A percentile compares a stretch with the other conserved stretches of the same genome.
Conservation (phyloP, 2,329 filamentous ascomycete genomes). For the Botrytis tulipae region DNA sequence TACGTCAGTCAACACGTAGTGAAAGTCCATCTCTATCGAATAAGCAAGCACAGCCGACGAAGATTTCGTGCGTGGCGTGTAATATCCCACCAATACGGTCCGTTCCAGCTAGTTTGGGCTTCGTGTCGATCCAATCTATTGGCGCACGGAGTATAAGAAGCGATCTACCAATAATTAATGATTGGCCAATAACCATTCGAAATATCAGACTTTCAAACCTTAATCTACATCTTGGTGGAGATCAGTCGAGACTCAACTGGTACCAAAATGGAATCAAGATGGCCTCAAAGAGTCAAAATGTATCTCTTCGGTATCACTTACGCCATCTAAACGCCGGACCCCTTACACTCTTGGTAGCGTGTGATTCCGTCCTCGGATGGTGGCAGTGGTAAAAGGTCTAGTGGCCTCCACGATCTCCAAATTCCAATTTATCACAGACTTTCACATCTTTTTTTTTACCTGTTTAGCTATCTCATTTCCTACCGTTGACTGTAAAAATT, state of each 20-base stretch:
- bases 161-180: background rate
- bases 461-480: background rate
- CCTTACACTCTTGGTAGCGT: background rate
- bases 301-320: conserved; percentile 3
- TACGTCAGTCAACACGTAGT: background rate
- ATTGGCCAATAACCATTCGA: background rate
- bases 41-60: background rate
- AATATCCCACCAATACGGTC: background rate
- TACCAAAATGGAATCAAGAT: background rate
- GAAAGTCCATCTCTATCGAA: background rate
- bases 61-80: background rate
- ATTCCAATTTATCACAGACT: background rate
- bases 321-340: background rate
- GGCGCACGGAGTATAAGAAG: background rate
- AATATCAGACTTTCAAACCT: background rate
- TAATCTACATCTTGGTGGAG: conserved; percentile 6
- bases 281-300: background rate
- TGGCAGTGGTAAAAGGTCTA: conserved; percentile 2
- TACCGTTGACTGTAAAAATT: background rate
- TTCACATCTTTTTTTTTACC: background rate
- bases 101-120: background rate
- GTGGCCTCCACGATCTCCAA: background rate
- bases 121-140: background rate
- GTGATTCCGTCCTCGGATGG: background rate
- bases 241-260: background rate